Evolutionary conservation across 148 eudicot species (phyloP), one percentile per base, ranked within the genome.

Genomic region (Limonium bicolor): DNA sequence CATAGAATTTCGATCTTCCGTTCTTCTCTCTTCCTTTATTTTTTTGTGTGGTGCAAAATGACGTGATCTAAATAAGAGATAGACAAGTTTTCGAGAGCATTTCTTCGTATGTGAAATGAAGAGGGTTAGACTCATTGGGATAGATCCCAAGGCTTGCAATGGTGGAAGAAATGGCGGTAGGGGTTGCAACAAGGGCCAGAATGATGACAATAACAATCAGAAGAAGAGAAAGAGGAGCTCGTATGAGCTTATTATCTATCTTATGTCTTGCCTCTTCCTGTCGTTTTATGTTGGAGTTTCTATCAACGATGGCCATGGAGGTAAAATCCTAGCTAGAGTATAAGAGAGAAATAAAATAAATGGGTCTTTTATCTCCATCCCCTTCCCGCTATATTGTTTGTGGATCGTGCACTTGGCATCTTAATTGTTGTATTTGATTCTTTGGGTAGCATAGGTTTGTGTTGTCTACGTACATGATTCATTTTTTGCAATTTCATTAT

Each of bases 261-360:
- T 63, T 81, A 51, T 81, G 86, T n/a, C n/a, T n/a, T n/a, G 86
- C 67, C 73, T 46, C 69, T 64, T 23, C 55, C 71, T 44, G 51
- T 75, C 56, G 48, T 72, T 86, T 49, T 69, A 65, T 42, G 68
- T 71, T 20, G 61, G 62, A 55, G 64, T 77, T 64, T 78, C 75
- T 62, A 67, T 81, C 46, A 66, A 70, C 44, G 69, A 69, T 40
- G 82, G 66, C 32, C 36, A 67, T 58, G 78, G 59, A 69, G 86
- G 94, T 74, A 66, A 36, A 28, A 31, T 48, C 26, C 12, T 32
- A 6, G 11, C 11, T 15, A n/a, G n/a, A n/a, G n/a, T n/a, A 28
- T 31, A 43, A 18, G 23, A 41, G 3, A 9, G 27, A 41, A 12
- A 41, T 21, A 21, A 29, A 29, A 29, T 9, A 41, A 22, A 0